Base-by-base conservation (phyloP, 768 basidiomycete species). In the Trametes cubensis region DNA sequence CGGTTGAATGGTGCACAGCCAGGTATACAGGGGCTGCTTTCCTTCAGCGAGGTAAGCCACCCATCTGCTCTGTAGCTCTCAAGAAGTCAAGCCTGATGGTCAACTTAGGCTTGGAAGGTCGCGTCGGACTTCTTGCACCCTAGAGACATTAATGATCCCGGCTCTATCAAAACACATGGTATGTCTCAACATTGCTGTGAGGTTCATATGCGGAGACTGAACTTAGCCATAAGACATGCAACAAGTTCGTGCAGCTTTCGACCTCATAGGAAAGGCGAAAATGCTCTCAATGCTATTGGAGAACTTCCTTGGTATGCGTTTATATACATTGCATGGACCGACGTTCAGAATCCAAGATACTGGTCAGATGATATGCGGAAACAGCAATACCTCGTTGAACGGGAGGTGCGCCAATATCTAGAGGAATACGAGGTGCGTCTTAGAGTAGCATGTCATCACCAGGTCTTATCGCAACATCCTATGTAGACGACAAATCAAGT, bases 221-320 rank as follows among this genome's bases (percentile, higher is more conserved):
- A 49, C 30, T 48, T n/a, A 20, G 45, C 18, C 25, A 23, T 25
- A 56, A 81, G 85, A 86, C 70, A 75, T 82, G 69, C 76, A 77
- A 25, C 71, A 74, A 40, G 79, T 88, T 6, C 78, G 80, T 47
- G 76, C 75, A 15, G 86, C 89, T 13, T 85, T 91, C 64, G 83
- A 80, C 40, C 65, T 82, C 7, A 76, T 92, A 38, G 83, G 82
- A 61, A 80, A 81, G 63, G 80, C 81, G 53, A 80, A 84, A 64
- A 82, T 85, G 73, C 72, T 91, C 18, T 83, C 86, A 11, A 80
- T 82, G 51, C 75, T 91, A 60, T 73, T 91, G 23, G 90, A 93
- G 68, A 82, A 80, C 13, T 92, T 89, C 69, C 80, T 92, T 26
- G 87, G 90, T 90, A 55, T 55, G 85, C 70, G 0, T 26, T 5